Conservation (phyloP, 495 filamentous ascomycete species). For the Symbiotaphrina buchneri region DNA sequence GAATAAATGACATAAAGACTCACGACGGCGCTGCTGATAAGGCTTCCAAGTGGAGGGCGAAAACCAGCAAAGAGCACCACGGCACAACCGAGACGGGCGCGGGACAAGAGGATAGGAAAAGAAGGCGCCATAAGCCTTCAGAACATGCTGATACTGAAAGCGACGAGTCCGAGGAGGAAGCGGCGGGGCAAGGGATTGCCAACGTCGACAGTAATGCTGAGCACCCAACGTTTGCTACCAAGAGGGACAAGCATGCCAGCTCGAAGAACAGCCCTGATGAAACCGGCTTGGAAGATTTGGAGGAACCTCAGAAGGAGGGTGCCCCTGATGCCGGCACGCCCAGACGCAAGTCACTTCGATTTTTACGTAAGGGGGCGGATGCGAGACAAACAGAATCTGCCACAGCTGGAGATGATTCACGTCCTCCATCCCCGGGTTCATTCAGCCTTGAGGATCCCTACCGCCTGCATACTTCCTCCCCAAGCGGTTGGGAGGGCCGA, state of each 20-base stretch:
- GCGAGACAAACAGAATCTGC: conserved; percentile 1
- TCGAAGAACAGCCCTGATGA: too few relatives aligned
- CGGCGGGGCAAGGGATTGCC: too few relatives aligned
- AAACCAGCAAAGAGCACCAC: not conserved
- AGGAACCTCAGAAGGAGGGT: conserved; percentile 1
- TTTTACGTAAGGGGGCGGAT: not conserved
- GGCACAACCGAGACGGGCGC: not conserved
- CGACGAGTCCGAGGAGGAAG: not conserved
- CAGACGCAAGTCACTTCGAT: too few relatives aligned
- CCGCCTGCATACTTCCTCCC: too few relatives aligned
- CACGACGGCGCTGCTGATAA: not conserved
- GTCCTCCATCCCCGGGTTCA: not conserved
- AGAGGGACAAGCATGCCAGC: not conserved
- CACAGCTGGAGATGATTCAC: not conserved
- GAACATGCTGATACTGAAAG: not conserved
- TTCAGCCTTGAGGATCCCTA: not conserved
- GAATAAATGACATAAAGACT: conserved; percentile 2
- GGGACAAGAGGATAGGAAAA: not conserved
- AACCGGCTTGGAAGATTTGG: conserved; percentile 2
- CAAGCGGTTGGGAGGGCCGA: not conserved
- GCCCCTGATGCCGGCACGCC: not conserved
- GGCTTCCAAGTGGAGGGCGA: not conserved
- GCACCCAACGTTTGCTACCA: too few relatives aligned
- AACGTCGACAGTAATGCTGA: too few relatives aligned
- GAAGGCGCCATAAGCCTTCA: not conserved